phyloP scores from a whole-genome alignment of 1,284 basidiomycete genomes.

The Naganishia cerealis region DNA sequence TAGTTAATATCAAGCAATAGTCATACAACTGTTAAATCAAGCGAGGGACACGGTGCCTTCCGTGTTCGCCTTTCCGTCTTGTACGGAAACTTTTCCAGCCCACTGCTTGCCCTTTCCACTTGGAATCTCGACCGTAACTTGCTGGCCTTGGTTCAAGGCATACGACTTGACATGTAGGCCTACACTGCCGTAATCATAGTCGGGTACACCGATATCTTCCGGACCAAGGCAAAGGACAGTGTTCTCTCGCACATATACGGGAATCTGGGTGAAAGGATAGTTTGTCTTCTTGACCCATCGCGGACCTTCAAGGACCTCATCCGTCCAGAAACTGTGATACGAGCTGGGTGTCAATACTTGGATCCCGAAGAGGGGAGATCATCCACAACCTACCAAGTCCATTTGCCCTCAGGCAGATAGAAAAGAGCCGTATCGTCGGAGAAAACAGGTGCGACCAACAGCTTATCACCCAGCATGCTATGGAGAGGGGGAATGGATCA shows the following conservation, averaged over 20 bases:
- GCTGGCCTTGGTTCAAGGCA: slow-evolving; percentile 56
- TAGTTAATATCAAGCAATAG: too few species aligned
- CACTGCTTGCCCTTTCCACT: slow-evolving; percentile 46
- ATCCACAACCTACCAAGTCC: slow-evolving; percentile 59
- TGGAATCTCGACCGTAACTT: slow-evolving; percentile 57
- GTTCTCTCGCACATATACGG: slow-evolving; percentile 66
- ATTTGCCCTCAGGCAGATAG: slow-evolving; percentile 68
- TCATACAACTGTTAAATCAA: neutral
- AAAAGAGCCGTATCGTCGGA: slow-evolving; percentile 63
- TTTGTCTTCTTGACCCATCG: slow-evolving; percentile 42
- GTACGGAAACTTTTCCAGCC: slow-evolving; percentile 37
- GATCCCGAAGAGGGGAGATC: slow-evolving; percentile 35
- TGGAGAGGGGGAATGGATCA: neutral
- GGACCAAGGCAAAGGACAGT: slow-evolving; percentile 64
- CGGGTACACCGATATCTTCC: slow-evolving; percentile 60
- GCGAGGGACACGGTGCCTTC: slow-evolving; percentile 10
- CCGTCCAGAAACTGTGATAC: slow-evolving; percentile 45
- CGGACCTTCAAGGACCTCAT: slow-evolving; percentile 41
- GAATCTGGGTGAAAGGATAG: slow-evolving; percentile 55
- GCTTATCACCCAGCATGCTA: slow-evolving; percentile 65
- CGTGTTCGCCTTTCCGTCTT: slow-evolving; percentile 34
- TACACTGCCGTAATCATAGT: slow-evolving; percentile 62
- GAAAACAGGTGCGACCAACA: slow-evolving; percentile 73
- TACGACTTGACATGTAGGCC: slow-evolving; percentile 62
- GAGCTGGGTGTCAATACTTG: slow-evolving; percentile 46